Percentiles rank a stretch among this genome's conserved stretches.
Evolutionary conservation across 495 filamentous ascomycete species (phyloP).

Genomic region (Penicillium salamii): DNA sequence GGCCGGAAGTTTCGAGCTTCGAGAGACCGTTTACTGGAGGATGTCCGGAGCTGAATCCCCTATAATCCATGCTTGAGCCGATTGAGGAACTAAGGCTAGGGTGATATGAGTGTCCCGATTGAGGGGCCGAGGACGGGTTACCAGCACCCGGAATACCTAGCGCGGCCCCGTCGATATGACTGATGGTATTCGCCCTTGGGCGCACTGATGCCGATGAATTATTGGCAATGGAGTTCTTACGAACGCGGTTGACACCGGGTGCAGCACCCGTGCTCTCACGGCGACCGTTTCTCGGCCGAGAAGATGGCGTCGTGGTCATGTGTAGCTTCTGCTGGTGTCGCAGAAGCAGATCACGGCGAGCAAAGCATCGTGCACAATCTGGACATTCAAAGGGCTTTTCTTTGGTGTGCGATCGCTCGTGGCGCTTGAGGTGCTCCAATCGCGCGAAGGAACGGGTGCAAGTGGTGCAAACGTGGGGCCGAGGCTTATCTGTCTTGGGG

Average conservation of each 20-base stretch:
- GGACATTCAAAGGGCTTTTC: constrained; percentile 99
- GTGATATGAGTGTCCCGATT: constrained; percentile 56
- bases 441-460: constrained; percentile 92
- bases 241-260: constrained; percentile 69
- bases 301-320: constrained; percentile 89
- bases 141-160: constrained; percentile 67
- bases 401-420: constrained; percentile 98
- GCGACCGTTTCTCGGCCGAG: constrained; percentile 75
- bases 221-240: constrained; percentile 87
- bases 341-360: constrained; percentile 85
- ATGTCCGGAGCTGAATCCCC: constrained; percentile 67
- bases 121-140: constrained; percentile 53
- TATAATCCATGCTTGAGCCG: constrained; percentile 60
- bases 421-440: constrained; percentile 94
- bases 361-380: constrained; percentile 93
- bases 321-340: constrained; percentile 99
- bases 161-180: constrained; percentile 80
- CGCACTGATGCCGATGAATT: constrained; percentile 64
- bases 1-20: constrained; percentile 78
- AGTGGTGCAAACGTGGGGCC: constrained; percentile 91
- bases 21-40: constrained; percentile 59
- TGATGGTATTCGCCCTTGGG: constrained; percentile 94
- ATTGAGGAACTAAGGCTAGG: constrained; percentile 65
- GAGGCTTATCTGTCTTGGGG: constrained; percentile 94
- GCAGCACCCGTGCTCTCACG: constrained; percentile 80